These are phyloP conservation scores for Aegilops umbellulata DNA, from an alignment of 176 grass and related monocot genomes.

Conservation along the genomic window DNA sequence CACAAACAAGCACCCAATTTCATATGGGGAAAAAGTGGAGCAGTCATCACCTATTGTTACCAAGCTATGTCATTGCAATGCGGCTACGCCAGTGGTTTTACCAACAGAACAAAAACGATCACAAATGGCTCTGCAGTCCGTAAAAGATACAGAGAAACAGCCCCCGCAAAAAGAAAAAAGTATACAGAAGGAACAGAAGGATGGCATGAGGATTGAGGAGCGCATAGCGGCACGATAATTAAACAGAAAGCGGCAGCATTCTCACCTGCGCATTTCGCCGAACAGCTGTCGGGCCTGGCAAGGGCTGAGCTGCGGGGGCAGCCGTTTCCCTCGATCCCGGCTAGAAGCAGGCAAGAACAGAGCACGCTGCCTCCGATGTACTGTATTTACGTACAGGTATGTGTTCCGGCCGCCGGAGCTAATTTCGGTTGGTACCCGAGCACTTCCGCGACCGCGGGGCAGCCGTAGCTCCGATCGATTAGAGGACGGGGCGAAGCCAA, in stretches of 20 bases:
- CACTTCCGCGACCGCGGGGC: not conserved
- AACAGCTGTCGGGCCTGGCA: not conserved
- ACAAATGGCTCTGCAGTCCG: not conserved
- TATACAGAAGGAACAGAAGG: not conserved
- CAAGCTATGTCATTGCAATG: not conserved
- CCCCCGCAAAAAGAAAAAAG: not conserved
- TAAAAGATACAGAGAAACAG: not conserved
- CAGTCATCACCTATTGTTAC: not conserved
- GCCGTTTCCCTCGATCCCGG: not conserved
- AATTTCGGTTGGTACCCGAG: not conserved
- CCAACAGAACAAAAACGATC: not conserved
- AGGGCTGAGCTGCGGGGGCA: not conserved
- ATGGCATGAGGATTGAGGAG: no score
- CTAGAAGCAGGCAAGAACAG: not conserved
- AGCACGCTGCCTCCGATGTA: not conserved
- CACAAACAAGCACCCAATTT: not conserved
- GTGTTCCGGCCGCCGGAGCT: not conserved
- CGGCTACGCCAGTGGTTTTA: not conserved
- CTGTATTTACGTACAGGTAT: not conserved
- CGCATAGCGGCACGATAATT: not conserved
- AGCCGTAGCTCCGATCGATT: not conserved
- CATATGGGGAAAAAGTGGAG: not conserved
- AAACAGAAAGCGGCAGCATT: not conserved
- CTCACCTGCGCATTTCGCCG: constrained; percentile 15
- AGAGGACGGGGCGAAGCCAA: not conserved